phyloP scores from a whole-genome alignment of 2,329 filamentous ascomycete genomes.

The Leptographium galeiforme region DNA sequence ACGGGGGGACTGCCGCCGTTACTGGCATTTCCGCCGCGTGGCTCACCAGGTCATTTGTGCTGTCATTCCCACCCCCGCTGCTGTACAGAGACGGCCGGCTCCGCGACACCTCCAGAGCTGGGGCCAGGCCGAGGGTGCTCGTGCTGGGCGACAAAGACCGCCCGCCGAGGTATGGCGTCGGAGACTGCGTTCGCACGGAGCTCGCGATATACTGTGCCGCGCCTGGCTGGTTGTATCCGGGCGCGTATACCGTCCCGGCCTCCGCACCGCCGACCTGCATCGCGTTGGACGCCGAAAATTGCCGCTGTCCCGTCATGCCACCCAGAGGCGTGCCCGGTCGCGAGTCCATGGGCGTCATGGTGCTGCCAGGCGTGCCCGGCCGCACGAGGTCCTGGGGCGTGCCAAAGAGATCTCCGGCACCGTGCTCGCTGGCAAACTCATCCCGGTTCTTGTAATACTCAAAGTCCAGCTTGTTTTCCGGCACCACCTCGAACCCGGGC shows the following conservation, averaged over 20 bases:
- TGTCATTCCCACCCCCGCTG: slow-evolving; percentile 32
- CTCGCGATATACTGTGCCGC: neutral
- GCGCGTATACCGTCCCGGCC: slow-evolving; percentile 8
- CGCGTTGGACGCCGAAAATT: slow-evolving; percentile 8
- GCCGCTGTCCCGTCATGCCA: slow-evolving; percentile 18
- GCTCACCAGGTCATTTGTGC: slow-evolving; percentile 36
- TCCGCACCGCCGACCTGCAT: neutral
- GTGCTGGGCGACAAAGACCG: slow-evolving; percentile 11
- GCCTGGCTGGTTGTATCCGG: slow-evolving; percentile 10
- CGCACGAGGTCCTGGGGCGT: slow-evolving; percentile 43
- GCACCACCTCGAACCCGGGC: slow-evolving; percentile 79
- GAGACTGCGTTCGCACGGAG: slow-evolving; percentile 6
- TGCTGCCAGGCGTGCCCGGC: slow-evolving; percentile 46
- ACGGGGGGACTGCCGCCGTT: slow-evolving; percentile 9
- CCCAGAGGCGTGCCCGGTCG: slow-evolving; percentile 36
- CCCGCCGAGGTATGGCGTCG: slow-evolving; percentile 2
- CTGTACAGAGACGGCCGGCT: slow-evolving; percentile 34
- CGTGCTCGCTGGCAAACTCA: slow-evolving; percentile 77
- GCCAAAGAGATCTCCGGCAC: slow-evolving; percentile 60
- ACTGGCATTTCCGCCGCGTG: slow-evolving; percentile 40
- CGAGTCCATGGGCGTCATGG: slow-evolving; percentile 28
- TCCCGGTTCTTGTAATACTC: slow-evolving; percentile 81
- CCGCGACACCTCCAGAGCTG: slow-evolving; percentile 16
- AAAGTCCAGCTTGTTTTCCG: slow-evolving; percentile 76
- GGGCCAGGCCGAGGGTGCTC: slow-evolving; percentile 11